These are phyloP conservation scores for Pichia manshurica DNA, from an alignment of 805 yeast genomes.

Conservation along the genomic window DNA sequence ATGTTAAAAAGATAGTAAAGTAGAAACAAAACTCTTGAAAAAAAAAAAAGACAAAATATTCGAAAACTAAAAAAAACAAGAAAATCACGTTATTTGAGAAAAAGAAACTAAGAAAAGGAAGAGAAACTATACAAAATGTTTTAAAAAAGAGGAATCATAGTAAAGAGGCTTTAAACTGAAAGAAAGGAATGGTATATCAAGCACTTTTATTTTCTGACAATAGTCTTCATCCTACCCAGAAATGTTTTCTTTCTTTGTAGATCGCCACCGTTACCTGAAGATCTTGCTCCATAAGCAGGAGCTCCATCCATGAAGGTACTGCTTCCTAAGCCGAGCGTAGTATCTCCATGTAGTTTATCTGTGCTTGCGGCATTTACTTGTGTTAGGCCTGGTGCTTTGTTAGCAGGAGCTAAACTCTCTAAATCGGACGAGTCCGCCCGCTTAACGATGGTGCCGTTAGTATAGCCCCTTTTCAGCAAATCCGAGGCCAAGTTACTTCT, in stretches of 20 bases:
- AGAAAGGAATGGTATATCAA: neutral
- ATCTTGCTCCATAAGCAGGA: slow-evolving; percentile 52
- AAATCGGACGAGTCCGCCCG: slow-evolving; percentile 24
- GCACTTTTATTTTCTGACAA: slow-evolving; percentile 30
- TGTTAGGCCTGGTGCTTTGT: slow-evolving; percentile 46
- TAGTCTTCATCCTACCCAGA: slow-evolving; percentile 80
- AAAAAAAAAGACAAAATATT: neutral
- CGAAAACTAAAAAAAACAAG: neutral
- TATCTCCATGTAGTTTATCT: slow-evolving; percentile 70
- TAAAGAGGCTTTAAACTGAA: slow-evolving; percentile 1
- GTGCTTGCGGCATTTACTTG: slow-evolving; percentile 61
- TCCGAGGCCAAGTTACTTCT: slow-evolving; percentile 3
- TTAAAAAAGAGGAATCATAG: neutral
- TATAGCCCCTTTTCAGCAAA: slow-evolving; percentile 16
- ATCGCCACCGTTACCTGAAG: slow-evolving; percentile 40
- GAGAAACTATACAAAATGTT: neutral
- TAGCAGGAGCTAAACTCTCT: slow-evolving; percentile 29
- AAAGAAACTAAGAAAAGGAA: neutral
- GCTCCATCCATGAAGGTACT: slow-evolving; percentile 94
- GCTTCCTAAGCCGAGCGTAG: slow-evolving; percentile 85
- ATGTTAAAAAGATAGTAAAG: too few species aligned
- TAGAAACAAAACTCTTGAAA: neutral
- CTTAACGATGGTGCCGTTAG: slow-evolving; percentile 29
- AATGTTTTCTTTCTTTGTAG: slow-evolving; percentile 78
- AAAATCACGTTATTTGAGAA: neutral